These are phyloP conservation scores for Jamesozyma gamospora DNA, from an alignment of 805 yeast species.

Conservation along the genomic window DNA sequence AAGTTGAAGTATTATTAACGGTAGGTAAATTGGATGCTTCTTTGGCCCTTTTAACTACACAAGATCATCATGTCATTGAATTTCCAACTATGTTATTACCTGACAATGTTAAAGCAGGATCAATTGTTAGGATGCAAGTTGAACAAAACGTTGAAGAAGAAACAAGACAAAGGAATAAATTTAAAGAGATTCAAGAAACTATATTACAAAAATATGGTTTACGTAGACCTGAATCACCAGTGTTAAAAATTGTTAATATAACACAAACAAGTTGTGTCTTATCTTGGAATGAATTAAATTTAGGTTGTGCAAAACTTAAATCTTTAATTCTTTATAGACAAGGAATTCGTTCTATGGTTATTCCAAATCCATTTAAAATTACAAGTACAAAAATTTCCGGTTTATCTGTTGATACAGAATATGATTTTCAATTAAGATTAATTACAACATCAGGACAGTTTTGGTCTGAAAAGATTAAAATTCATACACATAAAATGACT, in stretches of 20 bases:
- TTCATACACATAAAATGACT: conserved; percentile 91
- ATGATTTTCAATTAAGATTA: conserved; percentile 67
- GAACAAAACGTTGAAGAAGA: conserved; percentile 68
- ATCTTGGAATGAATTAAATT: conserved; percentile 81
- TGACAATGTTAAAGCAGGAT: conserved; percentile 83
- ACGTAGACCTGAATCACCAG: conserved; percentile 61
- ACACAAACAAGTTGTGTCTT: conserved; percentile 93
- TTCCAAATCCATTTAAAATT: conserved; percentile 73
- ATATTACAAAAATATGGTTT: conserved; percentile 66
- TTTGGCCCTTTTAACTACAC: conserved; percentile 77
- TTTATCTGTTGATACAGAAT: conserved; percentile 74
- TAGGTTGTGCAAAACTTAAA: conserved; percentile 75
- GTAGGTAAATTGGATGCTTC: conserved; percentile 96
- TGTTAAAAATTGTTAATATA: conserved; percentile 57
- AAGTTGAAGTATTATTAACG: conserved; percentile 79
- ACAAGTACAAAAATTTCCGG: conserved; percentile 85
- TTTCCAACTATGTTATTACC: conserved; percentile 94
- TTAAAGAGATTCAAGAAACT: conserved; percentile 59
- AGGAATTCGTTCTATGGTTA: conserved; percentile 56
- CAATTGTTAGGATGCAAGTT: conserved; percentile 77
- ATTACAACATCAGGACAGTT: conserved; percentile 87
- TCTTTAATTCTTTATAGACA: conserved; percentile 64
- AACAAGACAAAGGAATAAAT: conserved; percentile 43
- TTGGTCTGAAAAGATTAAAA: conserved; percentile 53
- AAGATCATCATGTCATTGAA: conserved; percentile 89